A percentile compares a stretch with the other conserved stretches of the same genome.
Conservation (phyloP, 768 basidiomycete species). For the Aureoboletus auriporus region DNA sequence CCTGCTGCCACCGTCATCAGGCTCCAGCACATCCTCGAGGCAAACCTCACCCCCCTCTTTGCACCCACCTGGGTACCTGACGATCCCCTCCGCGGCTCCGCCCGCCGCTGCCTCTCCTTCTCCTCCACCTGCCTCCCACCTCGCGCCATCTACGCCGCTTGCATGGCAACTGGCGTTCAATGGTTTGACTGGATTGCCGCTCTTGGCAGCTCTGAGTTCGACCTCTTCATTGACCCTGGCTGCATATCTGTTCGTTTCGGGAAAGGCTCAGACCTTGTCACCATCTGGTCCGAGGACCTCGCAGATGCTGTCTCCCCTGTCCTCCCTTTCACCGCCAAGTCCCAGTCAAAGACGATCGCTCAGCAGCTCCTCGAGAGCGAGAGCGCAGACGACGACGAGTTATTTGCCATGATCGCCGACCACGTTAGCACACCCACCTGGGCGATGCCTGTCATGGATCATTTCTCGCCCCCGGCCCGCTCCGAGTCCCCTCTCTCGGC, state of each 20-base stretch:
- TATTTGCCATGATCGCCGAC: conserved; percentile 72
- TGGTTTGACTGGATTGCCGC: conserved; percentile 79
- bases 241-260: conserved; percentile 66
- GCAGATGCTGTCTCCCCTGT: conserved; percentile 21
- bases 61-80: conserved; percentile 61
- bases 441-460: conserved; percentile 59
- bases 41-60: conserved; percentile 67
- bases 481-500: conserved; percentile 59
- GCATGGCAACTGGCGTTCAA: conserved; percentile 63
- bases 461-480: conserved; percentile 50
- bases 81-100: conserved; percentile 65
- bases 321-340: conserved; percentile 16
- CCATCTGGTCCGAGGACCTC: conserved; percentile 64
- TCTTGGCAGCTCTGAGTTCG: conserved; percentile 68
- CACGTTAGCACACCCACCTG: conserved; percentile 67
- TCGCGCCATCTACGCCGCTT: conserved; percentile 66
- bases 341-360: conserved; percentile 57
- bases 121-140: conserved; percentile 69
- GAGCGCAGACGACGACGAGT: conserved; percentile 63
- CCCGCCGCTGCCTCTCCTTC: conserved; percentile 70
- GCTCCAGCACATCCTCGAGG: conserved; percentile 68
- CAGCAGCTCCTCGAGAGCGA: conserved; percentile 75
- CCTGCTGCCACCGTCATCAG: conserved; percentile 60
- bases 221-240: conserved; percentile 79
- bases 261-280: conserved; percentile 44